Evolutionary conservation across 805 yeast genomes (phyloP).

Genomic region (Ogataea zsoltii): DNA sequence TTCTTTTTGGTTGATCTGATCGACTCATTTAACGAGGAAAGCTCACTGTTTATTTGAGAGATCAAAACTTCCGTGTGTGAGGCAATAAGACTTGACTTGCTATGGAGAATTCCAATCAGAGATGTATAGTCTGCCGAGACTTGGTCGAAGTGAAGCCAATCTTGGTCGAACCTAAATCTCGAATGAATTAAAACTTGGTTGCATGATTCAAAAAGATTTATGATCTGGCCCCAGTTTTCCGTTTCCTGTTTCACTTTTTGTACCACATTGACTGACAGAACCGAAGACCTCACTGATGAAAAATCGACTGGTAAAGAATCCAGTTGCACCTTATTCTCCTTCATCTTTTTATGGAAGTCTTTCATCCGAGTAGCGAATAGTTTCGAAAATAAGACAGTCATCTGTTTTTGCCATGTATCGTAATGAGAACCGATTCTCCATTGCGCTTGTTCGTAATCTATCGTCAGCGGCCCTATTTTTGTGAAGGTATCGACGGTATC

Average conservation of each 20-base stretch:
- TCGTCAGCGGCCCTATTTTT: conserved; percentile 40
- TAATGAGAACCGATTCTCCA: conserved; percentile 47
- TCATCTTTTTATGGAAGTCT: conserved; percentile 34
- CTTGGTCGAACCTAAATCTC: conserved; percentile 48
- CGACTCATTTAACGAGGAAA: conserved; percentile 35
- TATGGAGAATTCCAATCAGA: conserved; percentile 38
- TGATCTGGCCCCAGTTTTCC: conserved; percentile 21
- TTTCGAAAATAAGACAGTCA: conserved; percentile 42
- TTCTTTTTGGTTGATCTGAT: conserved; percentile 34
- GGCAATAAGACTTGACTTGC: conserved; percentile 26
- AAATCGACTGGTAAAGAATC: conserved; percentile 39
- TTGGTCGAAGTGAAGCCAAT: conserved; percentile 67
- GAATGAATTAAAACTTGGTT: conserved; percentile 34
- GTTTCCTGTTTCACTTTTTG: conserved; percentile 32
- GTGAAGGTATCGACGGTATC: conserved; percentile 47
- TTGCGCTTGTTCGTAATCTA: conserved; percentile 57
- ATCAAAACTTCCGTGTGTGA: conserved; percentile 44
- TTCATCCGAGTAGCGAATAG: conserved; percentile 36
- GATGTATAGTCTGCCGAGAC: conserved; percentile 49
- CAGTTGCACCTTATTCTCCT: conserved; percentile 34
- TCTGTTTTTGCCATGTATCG: conserved; percentile 56
- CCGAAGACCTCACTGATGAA: conserved; percentile 40
- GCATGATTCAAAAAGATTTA: conserved; percentile 32
- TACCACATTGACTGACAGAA: conserved; percentile 40
- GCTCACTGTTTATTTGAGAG: conserved; percentile 44